Conservation (phyloP, 805 yeast genomes). For the Candida patagonica region DNA sequence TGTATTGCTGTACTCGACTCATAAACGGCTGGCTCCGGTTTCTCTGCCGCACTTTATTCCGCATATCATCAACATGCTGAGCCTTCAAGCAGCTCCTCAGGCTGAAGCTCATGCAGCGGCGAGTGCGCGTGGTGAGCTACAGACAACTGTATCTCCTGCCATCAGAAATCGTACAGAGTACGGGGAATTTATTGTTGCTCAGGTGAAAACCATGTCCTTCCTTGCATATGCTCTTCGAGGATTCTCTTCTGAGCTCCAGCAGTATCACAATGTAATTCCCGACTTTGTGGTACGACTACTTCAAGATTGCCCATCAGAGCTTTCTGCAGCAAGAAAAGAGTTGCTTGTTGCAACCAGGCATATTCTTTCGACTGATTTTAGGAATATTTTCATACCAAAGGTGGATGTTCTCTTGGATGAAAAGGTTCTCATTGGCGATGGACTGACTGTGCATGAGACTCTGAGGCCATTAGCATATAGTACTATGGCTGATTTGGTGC, state of each 20-base stretch:
- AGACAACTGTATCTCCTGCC: conserved; percentile 63
- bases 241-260: conserved; percentile 55
- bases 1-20: conserved; percentile 84
- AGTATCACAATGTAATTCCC: conserved; percentile 60
- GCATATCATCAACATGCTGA: conserved; percentile 62
- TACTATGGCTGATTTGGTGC: conserved; percentile 92
- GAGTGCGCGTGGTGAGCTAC: conserved; percentile 46
- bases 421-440: conserved; percentile 80
- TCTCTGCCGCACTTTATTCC: conserved; percentile 75
- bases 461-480: conserved; percentile 89
- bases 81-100: conserved; percentile 77
- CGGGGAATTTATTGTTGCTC: conserved; percentile 84
- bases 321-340: conserved; percentile 87
- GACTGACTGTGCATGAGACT: conserved; percentile 83
- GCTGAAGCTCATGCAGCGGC: conserved; percentile 46
- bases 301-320: conserved; percentile 93
- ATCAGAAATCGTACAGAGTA: conserved; percentile 70
- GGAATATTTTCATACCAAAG: conserved; percentile 74
- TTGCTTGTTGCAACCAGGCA: conserved; percentile 89
- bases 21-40: conserved; percentile 62
- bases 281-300: conserved; percentile 75
- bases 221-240: conserved; percentile 88
- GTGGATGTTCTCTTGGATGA: conserved; percentile 81
- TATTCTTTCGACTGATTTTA: conserved; percentile 82
- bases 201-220: conserved; percentile 93